Percentiles rank a stretch among this genome's conserved stretches.
phyloP scores from a whole-genome alignment of 1,284 basidiomycete species.

The Irpex sp. region DNA sequence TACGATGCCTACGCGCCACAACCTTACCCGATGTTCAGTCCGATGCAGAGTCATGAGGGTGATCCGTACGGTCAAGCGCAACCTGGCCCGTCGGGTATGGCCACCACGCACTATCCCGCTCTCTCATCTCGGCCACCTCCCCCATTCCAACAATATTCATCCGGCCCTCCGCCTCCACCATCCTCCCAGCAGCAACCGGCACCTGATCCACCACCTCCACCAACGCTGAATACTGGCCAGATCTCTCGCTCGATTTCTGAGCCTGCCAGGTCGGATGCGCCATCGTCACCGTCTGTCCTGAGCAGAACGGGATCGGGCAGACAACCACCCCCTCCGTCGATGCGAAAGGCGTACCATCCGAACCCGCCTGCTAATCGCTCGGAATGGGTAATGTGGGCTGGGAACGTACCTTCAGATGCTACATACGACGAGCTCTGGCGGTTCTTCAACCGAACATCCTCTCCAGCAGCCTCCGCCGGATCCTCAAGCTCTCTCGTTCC shows the following conservation, averaged over 20 bases:
- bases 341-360: constrained; percentile 45
- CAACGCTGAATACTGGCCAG: neutral
- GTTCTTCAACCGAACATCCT: constrained; percentile 57
- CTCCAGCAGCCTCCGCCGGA: constrained; percentile 2
- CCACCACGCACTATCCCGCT: neutral
- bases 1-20: constrained; percentile 39
- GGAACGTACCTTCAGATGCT: constrained; percentile 84
- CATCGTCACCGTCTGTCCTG: neutral
- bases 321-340: neutral
- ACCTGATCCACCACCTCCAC: constrained; percentile 8
- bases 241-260: constrained; percentile 3
- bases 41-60: neutral
- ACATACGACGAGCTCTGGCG: constrained; percentile 86
- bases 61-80: neutral
- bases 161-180: neutral
- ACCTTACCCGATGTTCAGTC: constrained; percentile 34
- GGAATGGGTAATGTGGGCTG: constrained; percentile 96
- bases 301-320: neutral
- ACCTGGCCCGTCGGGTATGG: neutral
- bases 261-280: neutral
- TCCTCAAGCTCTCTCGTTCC: constrained; percentile 2
- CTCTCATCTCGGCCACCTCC: neutral
- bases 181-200: constrained; percentile 1
- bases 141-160: neutral
- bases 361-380: constrained; percentile 71